These are phyloP conservation scores for Aspergillus ruber DNA, from an alignment of 2,329 filamentous ascomycete species.

Conservation along the genomic window DNA sequence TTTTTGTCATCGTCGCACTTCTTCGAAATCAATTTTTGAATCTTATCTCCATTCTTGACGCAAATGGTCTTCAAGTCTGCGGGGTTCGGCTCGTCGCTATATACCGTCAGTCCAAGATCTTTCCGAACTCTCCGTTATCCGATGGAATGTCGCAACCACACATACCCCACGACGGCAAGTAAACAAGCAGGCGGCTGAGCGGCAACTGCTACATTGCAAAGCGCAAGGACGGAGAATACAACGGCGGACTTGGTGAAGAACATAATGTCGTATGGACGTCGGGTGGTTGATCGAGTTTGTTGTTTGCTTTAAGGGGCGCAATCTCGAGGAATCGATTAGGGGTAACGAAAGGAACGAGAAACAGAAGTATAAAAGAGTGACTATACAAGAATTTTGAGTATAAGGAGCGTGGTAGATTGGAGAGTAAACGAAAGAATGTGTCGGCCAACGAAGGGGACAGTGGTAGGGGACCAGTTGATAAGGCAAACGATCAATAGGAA, in stretches of 20 bases:
- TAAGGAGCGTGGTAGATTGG: slow-evolving; percentile 11
- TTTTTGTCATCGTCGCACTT: slow-evolving; percentile 28
- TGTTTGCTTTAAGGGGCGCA: slow-evolving; percentile 1
- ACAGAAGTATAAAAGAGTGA: slow-evolving; percentile 9
- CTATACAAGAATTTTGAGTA: slow-evolving; percentile 2
- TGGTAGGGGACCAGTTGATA: background rate
- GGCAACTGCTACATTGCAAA: slow-evolving; percentile 37
- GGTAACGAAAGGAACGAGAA: slow-evolving; percentile 4
- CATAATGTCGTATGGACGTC: slow-evolving; percentile 30
- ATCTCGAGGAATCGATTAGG: slow-evolving; percentile 3
- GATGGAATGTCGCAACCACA: slow-evolving; percentile 8
- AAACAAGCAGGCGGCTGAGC: slow-evolving; percentile 46
- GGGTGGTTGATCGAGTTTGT: background rate
- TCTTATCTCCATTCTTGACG: slow-evolving; percentile 25
- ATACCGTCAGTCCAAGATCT: slow-evolving; percentile 14
- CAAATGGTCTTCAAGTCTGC: slow-evolving; percentile 36
- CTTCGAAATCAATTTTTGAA: slow-evolving; percentile 31
- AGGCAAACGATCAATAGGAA: background rate
- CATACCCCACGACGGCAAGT: slow-evolving; percentile 45
- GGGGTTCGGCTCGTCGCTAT: slow-evolving; percentile 30
- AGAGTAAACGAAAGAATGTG: slow-evolving; percentile 14
- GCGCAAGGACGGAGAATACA: slow-evolving; percentile 39
- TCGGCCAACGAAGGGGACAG: slow-evolving; percentile 5
- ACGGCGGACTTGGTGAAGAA: slow-evolving; percentile 39
- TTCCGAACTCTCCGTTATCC: background rate